Conservation (phyloP, 2,329 filamentous ascomycete species). For the Aspergillus awamori region DNA sequence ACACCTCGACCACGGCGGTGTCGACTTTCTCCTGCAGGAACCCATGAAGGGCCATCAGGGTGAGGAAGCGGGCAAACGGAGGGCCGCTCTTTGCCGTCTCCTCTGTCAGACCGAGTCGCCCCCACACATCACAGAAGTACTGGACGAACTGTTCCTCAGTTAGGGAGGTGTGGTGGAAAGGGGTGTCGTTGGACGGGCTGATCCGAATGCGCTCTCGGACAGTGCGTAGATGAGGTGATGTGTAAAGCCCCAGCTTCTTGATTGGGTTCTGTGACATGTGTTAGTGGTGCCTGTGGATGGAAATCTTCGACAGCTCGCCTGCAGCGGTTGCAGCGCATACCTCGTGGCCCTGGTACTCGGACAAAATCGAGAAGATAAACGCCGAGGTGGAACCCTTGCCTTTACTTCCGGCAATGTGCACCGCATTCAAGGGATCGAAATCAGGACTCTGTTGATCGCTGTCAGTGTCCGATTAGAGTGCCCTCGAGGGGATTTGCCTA, state of each 20-base stretch:
- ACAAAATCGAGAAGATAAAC: neutral
- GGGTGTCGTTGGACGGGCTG: neutral
- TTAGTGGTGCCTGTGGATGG: neutral
- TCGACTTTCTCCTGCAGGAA: slow-evolving; percentile 4
- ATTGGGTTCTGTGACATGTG: neutral
- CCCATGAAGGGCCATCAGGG: neutral
- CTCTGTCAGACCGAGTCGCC: neutral
- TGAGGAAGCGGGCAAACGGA: slow-evolving; percentile 3
- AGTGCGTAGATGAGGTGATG: neutral
- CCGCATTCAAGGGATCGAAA: neutral
- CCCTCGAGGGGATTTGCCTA: neutral
- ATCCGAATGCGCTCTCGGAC: neutral
- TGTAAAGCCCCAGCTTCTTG: neutral
- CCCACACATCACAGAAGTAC: neutral
- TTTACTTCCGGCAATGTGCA: slow-evolving; percentile 4
- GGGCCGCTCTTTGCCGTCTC: neutral
- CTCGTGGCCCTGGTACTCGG: neutral
- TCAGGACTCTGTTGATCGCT: neutral
- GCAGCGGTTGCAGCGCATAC: neutral
- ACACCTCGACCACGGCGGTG: slow-evolving; percentile 1
- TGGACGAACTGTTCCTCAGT: neutral
- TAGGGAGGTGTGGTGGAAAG: neutral
- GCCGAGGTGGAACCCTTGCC: slow-evolving; percentile 3
- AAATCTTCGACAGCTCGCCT: neutral
- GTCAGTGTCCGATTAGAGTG: neutral